Conservation (phyloP, 2,329 filamentous ascomycete species). For the Geosmithia morbida region DNA sequence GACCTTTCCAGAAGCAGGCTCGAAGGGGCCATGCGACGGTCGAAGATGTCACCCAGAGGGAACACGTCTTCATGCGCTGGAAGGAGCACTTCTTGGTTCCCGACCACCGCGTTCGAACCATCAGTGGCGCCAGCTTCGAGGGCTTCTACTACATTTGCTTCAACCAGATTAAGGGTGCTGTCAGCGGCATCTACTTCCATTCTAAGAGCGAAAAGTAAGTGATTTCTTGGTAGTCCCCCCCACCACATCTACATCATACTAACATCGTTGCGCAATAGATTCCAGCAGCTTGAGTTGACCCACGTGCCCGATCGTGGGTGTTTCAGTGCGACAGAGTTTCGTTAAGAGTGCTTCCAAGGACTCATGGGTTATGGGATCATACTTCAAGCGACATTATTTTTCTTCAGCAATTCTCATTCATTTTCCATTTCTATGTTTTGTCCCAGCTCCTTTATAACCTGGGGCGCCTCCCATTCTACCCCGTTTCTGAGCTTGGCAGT, state of each 20-base stretch:
- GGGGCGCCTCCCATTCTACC: not conserved
- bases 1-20: constrained; percentile 50
- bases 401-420: not conserved
- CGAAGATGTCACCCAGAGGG: constrained; percentile 62
- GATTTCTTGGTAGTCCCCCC: not conserved
- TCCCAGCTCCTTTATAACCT: not conserved
- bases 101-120: constrained; percentile 81
- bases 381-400: not conserved
- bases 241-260: not conserved
- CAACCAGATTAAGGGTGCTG: constrained; percentile 74
- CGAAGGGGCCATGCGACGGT: constrained; percentile 40
- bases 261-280: constrained; percentile 32
- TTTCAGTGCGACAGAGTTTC: constrained; percentile 75
- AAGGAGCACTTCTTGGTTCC: constrained; percentile 97
- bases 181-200: constrained; percentile 95
- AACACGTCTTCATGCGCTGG: constrained; percentile 97
- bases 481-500: not conserved
- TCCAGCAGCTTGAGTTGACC: constrained; percentile 83
- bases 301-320: constrained; percentile 78
- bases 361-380: not conserved
- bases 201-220: constrained; percentile 93
- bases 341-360: constrained; percentile 11
- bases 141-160: constrained; percentile 99
- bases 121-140: constrained; percentile 90
- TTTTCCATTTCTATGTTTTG: not conserved